Base-by-base conservation (phyloP, 192 early-diverging fungal genomes). In the Coemansia sp. region DNA sequence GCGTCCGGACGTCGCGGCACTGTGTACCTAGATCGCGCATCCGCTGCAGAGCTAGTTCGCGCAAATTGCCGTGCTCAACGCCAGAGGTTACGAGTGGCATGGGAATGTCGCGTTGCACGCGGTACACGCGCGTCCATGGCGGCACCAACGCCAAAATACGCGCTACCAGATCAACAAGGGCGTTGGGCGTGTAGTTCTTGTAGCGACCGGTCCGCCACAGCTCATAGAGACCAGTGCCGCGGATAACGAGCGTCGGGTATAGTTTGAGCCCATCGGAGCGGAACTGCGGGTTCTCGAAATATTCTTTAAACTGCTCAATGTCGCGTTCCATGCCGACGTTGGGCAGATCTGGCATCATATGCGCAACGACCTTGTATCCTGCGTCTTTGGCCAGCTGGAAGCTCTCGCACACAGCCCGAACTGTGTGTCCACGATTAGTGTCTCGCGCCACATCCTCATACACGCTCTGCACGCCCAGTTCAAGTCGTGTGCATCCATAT, bases 281-380 rank as follows among this genome's bases (percentile, higher is more conserved):
- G 83, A 94, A 99, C n/a, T 92, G 90, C 19, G 97, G 97, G 70
- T 97, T 99, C 73, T 98, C 97, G 87, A 99, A 99, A 65, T 88
- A 89, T 71, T 92, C 92, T 65, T 96, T 96, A 76, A 99, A 98
- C 79, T 99, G 97, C 60, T 97, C 97, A 55, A 99, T 86, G 64
- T 99, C 97, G 28, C 97, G 88, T 76, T 98, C 96, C 95, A 98
- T 98, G 15, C 96, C 96, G 10, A 99, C 96, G 66, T 99, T 99
- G 2, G 97, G 96, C 58, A 99, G 81, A 83, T 99, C 96, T 9
- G 97, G 97, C 97, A 99, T 99, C 97, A 99, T 99, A 62, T 99
- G 97, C 14, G 96, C 88, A 9, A 99, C 97, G 0, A 99, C 90
- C 71, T 99, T 99, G 84, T 94, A 99, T 10, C 97, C 97, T 17